Evolutionary conservation across 2,329 filamentous ascomycete species (phyloP), one percentile per base, ranked within the genome.

Genomic region (Madurella mycetomatis): DNA sequence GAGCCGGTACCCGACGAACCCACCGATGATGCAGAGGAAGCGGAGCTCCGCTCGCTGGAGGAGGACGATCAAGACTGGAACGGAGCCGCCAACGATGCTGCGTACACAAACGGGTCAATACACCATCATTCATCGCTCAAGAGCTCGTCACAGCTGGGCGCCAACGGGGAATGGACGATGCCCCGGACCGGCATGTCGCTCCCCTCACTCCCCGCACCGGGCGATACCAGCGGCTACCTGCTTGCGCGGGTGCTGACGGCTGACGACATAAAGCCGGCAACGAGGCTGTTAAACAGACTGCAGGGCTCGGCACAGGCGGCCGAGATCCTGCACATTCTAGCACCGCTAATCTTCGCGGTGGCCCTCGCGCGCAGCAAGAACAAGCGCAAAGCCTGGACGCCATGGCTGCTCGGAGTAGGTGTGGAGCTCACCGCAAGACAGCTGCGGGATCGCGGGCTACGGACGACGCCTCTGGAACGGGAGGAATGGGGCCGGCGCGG

Each of bases 191-290:
- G 91, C 37, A 80, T 95, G 63, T 88, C 84, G 25, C 80, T 99
- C 45, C 92, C 94, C 1, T 87, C 84, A 45, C 77, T 99, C 15
- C 94, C 94, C 0, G 85, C 87, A 53, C 82, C 87, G 1, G 81
- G 85, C 49, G 90, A 96, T 63, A 92, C 96, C 55, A 90, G 89
- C 48, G 84, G 83, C 43, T 99, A 95, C 70, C 82, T 99, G 4
- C 83, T 95, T 19, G 86, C 87, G 34, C 92, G 95, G 61, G 92
- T 97, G 12, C 79, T 99, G 45, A 96, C 90, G 0, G 90, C 94
- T 9, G 94, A 99, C 72, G 94, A 97, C 68, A 94, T 99, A 75
- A 96, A 96, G 70, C 89, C 92, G 0, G 90, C 94, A 0, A 86
- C 87, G 37, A 86, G 88, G 51, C 81, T 99, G 7, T 78, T 97